Percentiles rank a stretch among this genome's conserved stretches.
Evolutionary conservation across 306 rosid genomes (phyloP).

Genomic region (Pterocarpus santalinus): DNA sequence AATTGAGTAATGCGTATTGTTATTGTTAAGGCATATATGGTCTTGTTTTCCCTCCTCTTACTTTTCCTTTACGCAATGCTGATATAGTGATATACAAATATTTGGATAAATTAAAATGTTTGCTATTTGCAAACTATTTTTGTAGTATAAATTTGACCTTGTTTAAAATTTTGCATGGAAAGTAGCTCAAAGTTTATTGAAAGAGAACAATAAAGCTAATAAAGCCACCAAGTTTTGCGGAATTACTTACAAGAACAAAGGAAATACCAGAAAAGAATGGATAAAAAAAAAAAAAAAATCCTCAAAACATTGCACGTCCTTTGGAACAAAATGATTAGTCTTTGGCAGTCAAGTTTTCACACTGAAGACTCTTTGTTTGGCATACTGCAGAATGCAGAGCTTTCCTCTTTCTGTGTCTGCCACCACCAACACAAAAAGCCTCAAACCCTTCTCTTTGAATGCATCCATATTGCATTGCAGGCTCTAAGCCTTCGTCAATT

Average conservation of each 20-base stretch:
- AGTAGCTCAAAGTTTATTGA: no score
- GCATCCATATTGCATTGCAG: slow-evolving; percentile 43
- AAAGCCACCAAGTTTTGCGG: not conserved
- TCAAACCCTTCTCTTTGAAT: slow-evolving; percentile 11
- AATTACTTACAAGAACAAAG: not conserved
- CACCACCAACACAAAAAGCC: slow-evolving; percentile 45
- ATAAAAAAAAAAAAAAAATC: not conserved
- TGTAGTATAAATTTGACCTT: not conserved
- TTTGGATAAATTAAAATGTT: not conserved
- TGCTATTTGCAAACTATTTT: not conserved
- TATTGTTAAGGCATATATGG: no score
- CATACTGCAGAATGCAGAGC: not conserved
- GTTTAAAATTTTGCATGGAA: no score
- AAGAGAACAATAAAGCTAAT: not conserved
- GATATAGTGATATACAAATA: not conserved
- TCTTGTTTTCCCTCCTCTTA: no score
- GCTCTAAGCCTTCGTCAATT: slow-evolving; percentile 40
- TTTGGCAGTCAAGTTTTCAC: slow-evolving; percentile 19
- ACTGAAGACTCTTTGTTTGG: not conserved
- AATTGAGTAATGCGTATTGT: no score
- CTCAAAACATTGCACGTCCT: no score
- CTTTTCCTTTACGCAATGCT: no score
- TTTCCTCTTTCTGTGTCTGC: slow-evolving; percentile 61
- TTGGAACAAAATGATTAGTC: slow-evolving; percentile 4
- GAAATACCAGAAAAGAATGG: not conserved